Base-by-base conservation (phyloP, 2,329 filamentous ascomycete species). In the Paraconiothyrium brasiliense region DNA sequence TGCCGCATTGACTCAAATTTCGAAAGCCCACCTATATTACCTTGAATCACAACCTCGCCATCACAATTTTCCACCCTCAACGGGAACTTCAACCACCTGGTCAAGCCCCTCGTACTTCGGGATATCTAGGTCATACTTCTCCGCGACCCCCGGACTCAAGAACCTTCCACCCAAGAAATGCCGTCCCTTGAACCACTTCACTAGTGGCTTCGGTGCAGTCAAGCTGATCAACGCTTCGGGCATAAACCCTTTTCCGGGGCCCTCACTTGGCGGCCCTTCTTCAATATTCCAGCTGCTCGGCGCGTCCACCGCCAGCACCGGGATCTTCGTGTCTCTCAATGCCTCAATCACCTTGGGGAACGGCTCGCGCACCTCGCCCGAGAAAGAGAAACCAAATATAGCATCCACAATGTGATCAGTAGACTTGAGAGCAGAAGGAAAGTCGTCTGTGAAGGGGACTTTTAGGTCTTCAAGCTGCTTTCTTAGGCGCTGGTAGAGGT, bases 241-340 rank as follows among this genome's bases (percentile, higher is more conserved):
- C 81, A 92, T 89, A 74, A 97, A 98, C 4, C 84, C 88, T 71
- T 90, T 90, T 0, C 93, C 94, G 0, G 92, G 85, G 0, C 93
- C 94, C 1, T 89, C 87, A 56, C 84, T 81, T 11, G 94, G 93
- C 9, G 94, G 94, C 0, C 95, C 95, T 11, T 84, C 83, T 73
- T 97, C 92, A 59, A 99, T 96, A 77, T 95, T 89, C 95, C 95
- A 99, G 1, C 92, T 95, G 35, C 92, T 97, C 1, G 95, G 95
- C 7, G 92, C 93, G 80, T 99, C 95, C 24, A 99, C 92, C 2
- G 93, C 91, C 2, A 95, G 90, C 0, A 98, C 91, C 0, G 93
- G 92, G 8, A 95, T 73, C 30, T 85, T 85, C 5, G 91, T 90
- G 46, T 89, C 84, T 68, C 93, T 87, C 41, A 99, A 84, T 8